A percentile compares a stretch with the other conserved stretches of the same genome.
These are phyloP conservation scores for Xylaria sp. DNA, from an alignment of 2,329 filamentous ascomycete species.

Conservation along the genomic window DNA sequence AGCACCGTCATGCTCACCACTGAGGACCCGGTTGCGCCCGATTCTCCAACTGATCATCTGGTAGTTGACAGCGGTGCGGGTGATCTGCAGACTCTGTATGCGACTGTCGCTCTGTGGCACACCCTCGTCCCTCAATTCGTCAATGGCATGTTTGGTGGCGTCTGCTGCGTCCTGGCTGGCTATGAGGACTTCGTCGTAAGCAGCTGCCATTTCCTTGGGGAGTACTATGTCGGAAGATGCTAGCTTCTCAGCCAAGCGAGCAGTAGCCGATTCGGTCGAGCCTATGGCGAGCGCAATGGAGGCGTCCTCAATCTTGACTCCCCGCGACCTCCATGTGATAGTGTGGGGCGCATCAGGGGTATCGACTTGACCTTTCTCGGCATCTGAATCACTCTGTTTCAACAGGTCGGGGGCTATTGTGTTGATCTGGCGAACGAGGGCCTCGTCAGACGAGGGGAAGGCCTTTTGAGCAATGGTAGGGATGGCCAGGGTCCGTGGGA, in stretches of 20 bases:
- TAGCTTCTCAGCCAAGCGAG: constrained; percentile 60
- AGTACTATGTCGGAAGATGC: constrained; percentile 56
- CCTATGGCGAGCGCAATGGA: constrained; percentile 87
- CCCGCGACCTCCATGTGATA: constrained; percentile 85
- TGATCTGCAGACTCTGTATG: constrained; percentile 93
- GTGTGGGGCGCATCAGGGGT: constrained; percentile 73
- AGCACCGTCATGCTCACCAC: constrained; percentile 83
- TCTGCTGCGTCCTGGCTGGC: constrained; percentile 94
- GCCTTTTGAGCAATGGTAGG: constrained; percentile 80
- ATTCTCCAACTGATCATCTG: constrained; percentile 95
- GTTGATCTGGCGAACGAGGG: constrained; percentile 74
- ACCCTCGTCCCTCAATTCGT: constrained; percentile 86
- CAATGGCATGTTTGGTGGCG: constrained; percentile 90
- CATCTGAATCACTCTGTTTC: constrained; percentile 62
- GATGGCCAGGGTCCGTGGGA: constrained; percentile 85
- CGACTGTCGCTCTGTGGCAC: constrained; percentile 83
- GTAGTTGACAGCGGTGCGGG: constrained; percentile 92
- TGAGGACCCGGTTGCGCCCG: constrained; percentile 88
- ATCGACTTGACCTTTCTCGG: constrained; percentile 60
- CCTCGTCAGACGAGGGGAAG: constrained; percentile 73
- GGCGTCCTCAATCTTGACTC: constrained; percentile 90
- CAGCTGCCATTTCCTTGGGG: constrained; percentile 77
- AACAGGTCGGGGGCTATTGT: constrained; percentile 75
- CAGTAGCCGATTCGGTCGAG: constrained; percentile 68
- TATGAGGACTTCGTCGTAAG: constrained; percentile 90